phyloP scores from a whole-genome alignment of 1,284 basidiomycete genomes.

The Kwoniella shivajii region DNA sequence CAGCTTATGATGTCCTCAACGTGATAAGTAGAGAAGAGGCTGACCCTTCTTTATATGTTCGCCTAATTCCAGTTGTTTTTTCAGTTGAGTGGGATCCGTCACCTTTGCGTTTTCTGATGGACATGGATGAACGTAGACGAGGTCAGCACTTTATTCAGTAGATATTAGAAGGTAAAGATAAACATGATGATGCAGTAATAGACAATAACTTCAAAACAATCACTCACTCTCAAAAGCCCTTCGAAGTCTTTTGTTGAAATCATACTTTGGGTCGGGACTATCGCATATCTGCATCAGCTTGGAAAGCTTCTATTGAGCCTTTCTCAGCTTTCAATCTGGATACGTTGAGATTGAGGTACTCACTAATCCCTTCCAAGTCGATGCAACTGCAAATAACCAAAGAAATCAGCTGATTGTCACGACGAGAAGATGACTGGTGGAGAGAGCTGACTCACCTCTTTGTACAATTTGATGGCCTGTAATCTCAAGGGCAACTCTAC shows the following conservation, averaged over 20 bases:
- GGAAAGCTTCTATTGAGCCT: not conserved
- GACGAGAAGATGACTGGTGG: too few relatives aligned
- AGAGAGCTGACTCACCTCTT: constrained; percentile 46
- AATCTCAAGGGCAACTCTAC: constrained; percentile 30
- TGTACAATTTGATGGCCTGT: constrained; percentile 52
- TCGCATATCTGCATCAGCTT: constrained; percentile 8
- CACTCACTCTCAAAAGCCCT: constrained; percentile 53
- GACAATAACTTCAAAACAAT: too few relatives aligned
- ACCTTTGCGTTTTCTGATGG: constrained; percentile 69
- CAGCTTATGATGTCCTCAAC: not conserved
- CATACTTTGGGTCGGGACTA: constrained; percentile 53
- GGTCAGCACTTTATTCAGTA: too few relatives aligned
- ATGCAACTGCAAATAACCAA: constrained; percentile 36
- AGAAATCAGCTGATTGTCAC: not conserved
- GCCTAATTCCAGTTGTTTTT: constrained; percentile 73
- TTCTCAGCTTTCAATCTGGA: not conserved
- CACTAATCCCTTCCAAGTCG: constrained; percentile 54
- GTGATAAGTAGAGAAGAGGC: constrained; percentile 27
- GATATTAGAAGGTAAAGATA: not conserved
- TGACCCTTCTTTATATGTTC: constrained; percentile 87
- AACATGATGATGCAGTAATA: not conserved
- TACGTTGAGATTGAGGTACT: constrained; percentile 12
- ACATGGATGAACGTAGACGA: not conserved
- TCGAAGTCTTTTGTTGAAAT: constrained; percentile 53
- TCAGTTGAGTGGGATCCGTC: constrained; percentile 70